A percentile compares a stretch with the other conserved stretches of the same genome.
phyloP scores from a whole-genome alignment of 2,329 filamentous ascomycete species.

The Fusarium denticulatum region DNA sequence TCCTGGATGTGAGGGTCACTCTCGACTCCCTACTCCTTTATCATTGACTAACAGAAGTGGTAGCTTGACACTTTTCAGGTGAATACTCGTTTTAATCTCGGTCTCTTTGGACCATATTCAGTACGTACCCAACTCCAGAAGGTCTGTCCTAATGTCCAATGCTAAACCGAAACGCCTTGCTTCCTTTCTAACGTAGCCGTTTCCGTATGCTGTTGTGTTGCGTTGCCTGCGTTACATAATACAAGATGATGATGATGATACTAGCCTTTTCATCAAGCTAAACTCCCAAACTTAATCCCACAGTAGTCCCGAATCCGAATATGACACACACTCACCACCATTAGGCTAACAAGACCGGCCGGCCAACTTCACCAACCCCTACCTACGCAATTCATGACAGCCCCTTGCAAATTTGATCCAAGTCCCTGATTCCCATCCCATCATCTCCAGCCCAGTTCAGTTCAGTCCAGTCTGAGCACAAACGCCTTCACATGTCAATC shows the following conservation, averaged over 20 bases:
- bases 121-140: neutral
- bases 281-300: conserved; percentile 26
- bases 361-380: conserved; percentile 14
- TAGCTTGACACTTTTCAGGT: neutral
- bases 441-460: conserved; percentile 15
- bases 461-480: conserved; percentile 8
- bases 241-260: conserved; percentile 17
- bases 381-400: conserved; percentile 20
- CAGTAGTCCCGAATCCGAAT: conserved; percentile 20
- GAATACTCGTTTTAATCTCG: neutral
- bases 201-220: conserved; percentile 27
- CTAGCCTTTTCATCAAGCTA: neutral
- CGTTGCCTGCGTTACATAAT: conserved; percentile 28
- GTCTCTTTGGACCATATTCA: conserved; percentile 1
- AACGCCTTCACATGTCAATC: conserved; percentile 31
- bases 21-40: neutral
- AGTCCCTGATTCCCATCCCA: conserved; percentile 20
- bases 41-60: neutral
- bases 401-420: conserved; percentile 20
- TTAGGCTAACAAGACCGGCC: conserved; percentile 2
- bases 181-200: conserved; percentile 27
- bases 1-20: conserved; percentile 12
- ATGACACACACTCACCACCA: neutral
- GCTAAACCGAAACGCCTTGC: conserved; percentile 30
- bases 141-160: conserved; percentile 1